phyloP scores from a whole-genome alignment of 169 alveolate genomes.

The Besnoitia besnoiti region DNA sequence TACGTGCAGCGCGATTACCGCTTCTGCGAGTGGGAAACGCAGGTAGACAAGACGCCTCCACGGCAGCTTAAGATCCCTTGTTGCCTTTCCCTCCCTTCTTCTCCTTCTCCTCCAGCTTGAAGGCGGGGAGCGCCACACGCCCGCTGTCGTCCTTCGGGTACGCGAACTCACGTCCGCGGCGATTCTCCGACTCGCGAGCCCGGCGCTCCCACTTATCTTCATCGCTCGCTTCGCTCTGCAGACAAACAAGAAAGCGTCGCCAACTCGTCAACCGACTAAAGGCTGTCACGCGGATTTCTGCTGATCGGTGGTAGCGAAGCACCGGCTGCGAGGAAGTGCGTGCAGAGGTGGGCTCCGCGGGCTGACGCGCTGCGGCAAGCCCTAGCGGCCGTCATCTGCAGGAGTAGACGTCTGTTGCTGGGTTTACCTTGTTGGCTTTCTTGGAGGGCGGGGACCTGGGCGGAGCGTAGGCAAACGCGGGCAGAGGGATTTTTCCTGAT shows the following conservation, averaged over 20 bases:
- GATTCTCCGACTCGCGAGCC: conserved; percentile 15
- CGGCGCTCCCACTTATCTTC: neutral
- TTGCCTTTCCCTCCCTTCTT: no score
- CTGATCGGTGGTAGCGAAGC: no score
- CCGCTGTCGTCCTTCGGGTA: conserved; percentile 60
- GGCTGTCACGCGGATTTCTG: no score
- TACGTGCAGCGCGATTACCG: no score
- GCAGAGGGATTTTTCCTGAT: conserved; percentile 21
- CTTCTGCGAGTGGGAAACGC: no score
- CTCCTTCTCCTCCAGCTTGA: neutral
- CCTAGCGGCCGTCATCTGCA: no score
- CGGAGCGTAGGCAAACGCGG: conserved; percentile 15
- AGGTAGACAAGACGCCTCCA: no score
- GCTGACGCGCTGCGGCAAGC: no score
- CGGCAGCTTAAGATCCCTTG: no score
- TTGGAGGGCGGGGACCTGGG: neutral
- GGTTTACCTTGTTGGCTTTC: neutral
- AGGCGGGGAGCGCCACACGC: conserved; percentile 63
- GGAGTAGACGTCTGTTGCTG: neutral
- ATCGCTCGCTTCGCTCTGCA: neutral
- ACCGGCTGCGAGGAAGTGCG: no score
- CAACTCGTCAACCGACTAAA: no score
- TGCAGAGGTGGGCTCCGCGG: no score
- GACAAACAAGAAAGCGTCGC: neutral
- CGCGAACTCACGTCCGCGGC: conserved; percentile 34